Base-by-base conservation (phyloP, 345 rosid genomes). In the Brassica juncea region DNA sequence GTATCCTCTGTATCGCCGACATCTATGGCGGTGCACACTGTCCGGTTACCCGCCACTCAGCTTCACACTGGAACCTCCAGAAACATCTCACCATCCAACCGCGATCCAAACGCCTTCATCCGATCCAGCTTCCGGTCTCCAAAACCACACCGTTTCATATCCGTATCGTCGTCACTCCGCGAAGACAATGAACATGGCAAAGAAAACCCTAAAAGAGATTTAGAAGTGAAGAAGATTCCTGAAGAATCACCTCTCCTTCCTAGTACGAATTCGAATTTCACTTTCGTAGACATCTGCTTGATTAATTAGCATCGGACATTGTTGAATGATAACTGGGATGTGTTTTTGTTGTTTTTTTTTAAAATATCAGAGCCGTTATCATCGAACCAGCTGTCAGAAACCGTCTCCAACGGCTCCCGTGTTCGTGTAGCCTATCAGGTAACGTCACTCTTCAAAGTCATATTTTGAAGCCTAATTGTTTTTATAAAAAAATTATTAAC, bases 371-470 rank as follows among this genome's bases (percentile, higher is more conserved):
- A 78, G 87, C 97, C 99, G 42, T 85, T 94, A 77, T 89, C 98
- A n/a, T 91, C 93, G 11, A 79, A 80, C 55, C 85, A 86, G 61
- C 70, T 75, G 19, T 84, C 84, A 25, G 77, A 77, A 82, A 70
- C 88, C 34, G 82, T 76, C 19, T 80, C 96, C 47, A 87, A 74
- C 49, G 93, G 93, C 30, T 79, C 91, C 42, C 88, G 91, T 21
- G 85, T 95, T 74, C 97, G 99, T 32, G 99, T 95, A 69, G 99
- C 99, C 37, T 95, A 91, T 69, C 99, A 95, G 96, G 98, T 93
- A 61, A 42, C 8, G 7, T 23, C 25, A 23, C 25, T 23, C 25
- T 23, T 23, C 25, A 23, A 23, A 23, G 25, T 21, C 1, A 23
- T 23, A 23, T 23, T 23, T 23, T 23, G 25, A 23, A 23, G 25